phyloP scores from a whole-genome alignment of 108 stramenopile species.

The Nitzschia putrida region DNA sequence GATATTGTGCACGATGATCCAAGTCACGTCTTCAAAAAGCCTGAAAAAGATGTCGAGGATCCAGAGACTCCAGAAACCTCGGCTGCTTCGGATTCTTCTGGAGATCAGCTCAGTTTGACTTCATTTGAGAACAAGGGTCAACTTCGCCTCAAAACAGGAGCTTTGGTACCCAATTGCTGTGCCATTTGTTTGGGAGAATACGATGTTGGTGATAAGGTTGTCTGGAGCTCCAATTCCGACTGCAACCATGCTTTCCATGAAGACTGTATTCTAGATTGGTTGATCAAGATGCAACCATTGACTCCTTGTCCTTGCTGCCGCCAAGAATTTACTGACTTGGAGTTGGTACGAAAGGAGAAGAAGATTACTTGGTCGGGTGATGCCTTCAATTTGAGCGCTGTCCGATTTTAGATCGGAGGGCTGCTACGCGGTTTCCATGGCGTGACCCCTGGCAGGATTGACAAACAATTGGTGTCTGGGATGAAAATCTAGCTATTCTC shows the following conservation, averaged over 20 bases:
- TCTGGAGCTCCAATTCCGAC: slow-evolving; percentile 46
- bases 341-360: slow-evolving; percentile 26
- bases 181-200: slow-evolving; percentile 72
- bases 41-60: neutral
- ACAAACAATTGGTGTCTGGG: too few relatives aligned
- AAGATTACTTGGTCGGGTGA: slow-evolving; percentile 32
- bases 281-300: slow-evolving; percentile 62
- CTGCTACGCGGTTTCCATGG: neutral
- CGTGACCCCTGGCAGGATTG: too few relatives aligned
- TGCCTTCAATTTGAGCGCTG: slow-evolving; percentile 25
- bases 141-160: slow-evolving; percentile 9
- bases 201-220: slow-evolving; percentile 54
- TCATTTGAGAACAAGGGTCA: slow-evolving; percentile 26
- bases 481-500: too few relatives aligned
- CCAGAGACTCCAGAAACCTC: neutral
- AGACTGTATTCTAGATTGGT: slow-evolving; percentile 72
- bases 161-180: slow-evolving; percentile 63
- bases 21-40: neutral
- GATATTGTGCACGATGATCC: slow-evolving; percentile 24
- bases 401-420: slow-evolving; percentile 4
- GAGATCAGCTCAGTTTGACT: slow-evolving; percentile 13
- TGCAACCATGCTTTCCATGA: slow-evolving; percentile 77
- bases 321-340: slow-evolving; percentile 63
- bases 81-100: neutral
- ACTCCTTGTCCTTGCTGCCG: slow-evolving; percentile 75